Percentiles rank a stretch among this genome's conserved stretches.
These are phyloP conservation scores for Diaporthe citri DNA, from an alignment of 2,329 filamentous ascomycete genomes.

Conservation along the genomic window DNA sequence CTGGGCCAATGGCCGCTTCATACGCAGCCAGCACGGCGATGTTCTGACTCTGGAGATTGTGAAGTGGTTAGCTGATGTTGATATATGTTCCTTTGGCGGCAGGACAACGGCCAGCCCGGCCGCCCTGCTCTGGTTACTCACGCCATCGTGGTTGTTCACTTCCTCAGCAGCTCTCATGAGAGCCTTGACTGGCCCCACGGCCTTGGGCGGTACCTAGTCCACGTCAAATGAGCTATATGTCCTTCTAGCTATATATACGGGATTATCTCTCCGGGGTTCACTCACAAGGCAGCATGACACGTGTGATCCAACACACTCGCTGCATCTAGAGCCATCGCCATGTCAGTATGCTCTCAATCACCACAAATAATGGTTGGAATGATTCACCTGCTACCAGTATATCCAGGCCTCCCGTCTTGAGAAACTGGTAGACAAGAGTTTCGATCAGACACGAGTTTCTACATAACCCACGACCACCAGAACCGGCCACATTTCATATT, in stretches of 20 bases:
- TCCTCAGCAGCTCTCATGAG: constrained; percentile 33
- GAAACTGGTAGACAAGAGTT: neutral
- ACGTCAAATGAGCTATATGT: neutral
- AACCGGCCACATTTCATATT: neutral
- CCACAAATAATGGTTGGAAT: neutral
- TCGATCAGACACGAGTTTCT: neutral
- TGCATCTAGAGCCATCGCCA: neutral
- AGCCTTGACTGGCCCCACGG: constrained; percentile 18
- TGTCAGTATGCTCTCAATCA: neutral
- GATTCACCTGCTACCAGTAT: constrained; percentile 29
- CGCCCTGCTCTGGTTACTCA: neutral
- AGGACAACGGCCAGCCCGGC: neutral
- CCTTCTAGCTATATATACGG: neutral
- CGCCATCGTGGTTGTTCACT: constrained; percentile 25
- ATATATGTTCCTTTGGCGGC: neutral
- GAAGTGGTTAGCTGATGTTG: neutral
- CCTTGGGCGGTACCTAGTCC: constrained; percentile 30
- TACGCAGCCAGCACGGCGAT: constrained; percentile 30
- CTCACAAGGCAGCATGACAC: constrained; percentile 33
- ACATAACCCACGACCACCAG: neutral
- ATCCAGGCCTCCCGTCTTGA: constrained; percentile 7
- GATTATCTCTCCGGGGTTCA: neutral
- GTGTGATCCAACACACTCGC: constrained; percentile 28
- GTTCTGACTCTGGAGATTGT: constrained; percentile 10
- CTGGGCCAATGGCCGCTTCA: constrained; percentile 36